These are phyloP conservation scores for Pharus latifolius DNA, from an alignment of 176 grass and related monocot species.

Conservation along the genomic window DNA sequence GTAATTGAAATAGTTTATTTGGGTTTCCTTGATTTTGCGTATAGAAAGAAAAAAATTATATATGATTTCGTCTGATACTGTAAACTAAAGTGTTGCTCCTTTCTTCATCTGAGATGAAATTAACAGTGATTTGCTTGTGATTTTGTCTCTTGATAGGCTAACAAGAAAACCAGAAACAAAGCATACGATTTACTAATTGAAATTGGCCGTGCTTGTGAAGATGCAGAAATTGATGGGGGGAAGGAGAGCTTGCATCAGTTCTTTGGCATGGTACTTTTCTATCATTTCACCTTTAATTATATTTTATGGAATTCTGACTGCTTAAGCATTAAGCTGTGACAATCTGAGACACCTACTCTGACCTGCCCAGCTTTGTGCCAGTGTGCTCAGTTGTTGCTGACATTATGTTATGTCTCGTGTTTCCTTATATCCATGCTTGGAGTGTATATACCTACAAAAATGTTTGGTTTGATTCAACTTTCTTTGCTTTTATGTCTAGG, in stretches of 20 bases:
- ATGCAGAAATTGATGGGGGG: constrained; percentile 41
- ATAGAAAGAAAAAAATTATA: background rate
- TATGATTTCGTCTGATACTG: too few relatives aligned
- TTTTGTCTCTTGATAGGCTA: constrained; percentile 66
- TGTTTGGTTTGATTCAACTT: background rate
- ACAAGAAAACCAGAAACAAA: constrained; percentile 90
- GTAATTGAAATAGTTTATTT: constrained; percentile 25
- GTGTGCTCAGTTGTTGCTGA: background rate
- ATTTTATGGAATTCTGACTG: background rate
- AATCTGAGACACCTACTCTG: background rate
- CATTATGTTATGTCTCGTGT: background rate
- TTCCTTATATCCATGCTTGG: too few relatives aligned
- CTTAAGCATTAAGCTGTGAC: background rate
- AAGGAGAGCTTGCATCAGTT: constrained; percentile 68
- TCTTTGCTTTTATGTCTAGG: constrained; percentile 34
- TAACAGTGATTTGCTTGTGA: constrained; percentile 11
- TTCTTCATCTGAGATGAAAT: too few relatives aligned
- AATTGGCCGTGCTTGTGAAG: constrained; percentile 80
- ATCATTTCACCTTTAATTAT: background rate
- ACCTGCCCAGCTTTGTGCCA: background rate
- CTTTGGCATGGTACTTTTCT: constrained; percentile 74
- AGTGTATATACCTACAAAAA: background rate
- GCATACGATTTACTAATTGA: constrained; percentile 90
- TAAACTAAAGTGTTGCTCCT: too few relatives aligned
- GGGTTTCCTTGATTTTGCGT: background rate